These are phyloP conservation scores for Lithospermum erythrorhizon DNA, from an alignment of 257 asterid species.

Conservation along the genomic window DNA sequence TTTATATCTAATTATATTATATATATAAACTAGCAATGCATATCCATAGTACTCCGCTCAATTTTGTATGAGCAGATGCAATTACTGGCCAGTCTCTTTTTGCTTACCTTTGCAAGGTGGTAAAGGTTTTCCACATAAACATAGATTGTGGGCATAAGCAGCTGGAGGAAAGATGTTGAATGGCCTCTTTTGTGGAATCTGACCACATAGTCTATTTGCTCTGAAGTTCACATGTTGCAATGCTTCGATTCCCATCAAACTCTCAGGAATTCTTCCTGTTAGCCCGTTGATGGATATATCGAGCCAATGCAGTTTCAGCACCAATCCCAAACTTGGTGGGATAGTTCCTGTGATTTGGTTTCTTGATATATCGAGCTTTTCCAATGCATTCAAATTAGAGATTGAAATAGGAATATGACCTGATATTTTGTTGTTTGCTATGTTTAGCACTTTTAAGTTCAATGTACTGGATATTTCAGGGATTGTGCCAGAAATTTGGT, in stretches of 20 bases:
- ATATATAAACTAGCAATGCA: slow-evolving; percentile 4
- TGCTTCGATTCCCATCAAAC: slow-evolving; percentile 42
- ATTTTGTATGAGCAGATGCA: slow-evolving; percentile 35
- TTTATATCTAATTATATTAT: not conserved
- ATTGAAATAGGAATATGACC: slow-evolving; percentile 68
- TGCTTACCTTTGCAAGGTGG: slow-evolving; percentile 50
- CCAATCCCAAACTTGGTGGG: slow-evolving; percentile 47
- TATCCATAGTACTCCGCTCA: slow-evolving; percentile 21
- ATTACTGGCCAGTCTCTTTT: slow-evolving; percentile 44
- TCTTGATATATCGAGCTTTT: slow-evolving; percentile 58
- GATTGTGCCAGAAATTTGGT: slow-evolving; percentile 52
- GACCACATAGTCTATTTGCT: slow-evolving; percentile 69
- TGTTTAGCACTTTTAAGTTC: slow-evolving; percentile 45
- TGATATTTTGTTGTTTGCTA: slow-evolving; percentile 56
- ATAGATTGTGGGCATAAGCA: slow-evolving; percentile 68
- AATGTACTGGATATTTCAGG: slow-evolving; percentile 42
- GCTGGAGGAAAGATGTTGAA: slow-evolving; percentile 45
- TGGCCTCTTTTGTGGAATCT: slow-evolving; percentile 83
- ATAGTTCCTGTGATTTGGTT: slow-evolving; percentile 66
- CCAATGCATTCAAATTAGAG: slow-evolving; percentile 45
- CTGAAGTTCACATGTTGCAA: slow-evolving; percentile 67
- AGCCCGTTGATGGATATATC: slow-evolving; percentile 58
- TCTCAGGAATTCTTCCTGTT: slow-evolving; percentile 52
- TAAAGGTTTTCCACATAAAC: slow-evolving; percentile 84
- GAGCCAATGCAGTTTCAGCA: slow-evolving; percentile 65